A percentile compares a stretch with the other conserved stretches of the same genome.
Conservation (phyloP, 176 grass and related monocot genomes). For the Eremochloa ophiuroides region DNA sequence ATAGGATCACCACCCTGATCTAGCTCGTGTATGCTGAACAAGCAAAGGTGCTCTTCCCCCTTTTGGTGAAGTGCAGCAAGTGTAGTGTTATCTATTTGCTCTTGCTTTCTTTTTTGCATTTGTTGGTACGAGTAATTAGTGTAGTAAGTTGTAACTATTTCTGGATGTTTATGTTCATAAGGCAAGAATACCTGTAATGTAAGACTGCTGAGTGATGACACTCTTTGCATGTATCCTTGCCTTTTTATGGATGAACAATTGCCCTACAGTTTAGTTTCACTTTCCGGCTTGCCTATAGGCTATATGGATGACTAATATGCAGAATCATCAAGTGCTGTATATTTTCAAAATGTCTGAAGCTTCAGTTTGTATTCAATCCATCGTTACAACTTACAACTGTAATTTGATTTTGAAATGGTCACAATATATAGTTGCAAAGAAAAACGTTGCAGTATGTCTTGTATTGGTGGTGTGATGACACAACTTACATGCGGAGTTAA, state of each 20-base stretch:
- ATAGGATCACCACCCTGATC: conserved; percentile 29
- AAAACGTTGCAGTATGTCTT: not conserved
- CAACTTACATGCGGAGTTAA: too few species aligned
- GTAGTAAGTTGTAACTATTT: conserved; percentile 50
- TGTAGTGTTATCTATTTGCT: not conserved
- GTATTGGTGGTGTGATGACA: too few species aligned
- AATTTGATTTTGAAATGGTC: too few species aligned
- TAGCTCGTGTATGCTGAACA: conserved; percentile 12
- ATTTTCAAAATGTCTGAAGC: not conserved
- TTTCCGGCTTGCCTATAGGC: not conserved
- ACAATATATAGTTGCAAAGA: not conserved
- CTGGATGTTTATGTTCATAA: conserved; percentile 20
- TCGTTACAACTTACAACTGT: not conserved
- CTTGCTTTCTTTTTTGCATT: not conserved
- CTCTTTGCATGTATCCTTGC: conserved; percentile 36
- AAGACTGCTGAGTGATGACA: conserved; percentile 12
- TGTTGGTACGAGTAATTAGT: conserved; percentile 20
- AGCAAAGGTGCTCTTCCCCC: conserved; percentile 8
- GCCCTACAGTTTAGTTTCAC: not conserved
- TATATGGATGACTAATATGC: not conserved
- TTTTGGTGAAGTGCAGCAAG: conserved; percentile 22
- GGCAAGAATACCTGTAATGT: conserved; percentile 44
- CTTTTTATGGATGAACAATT: conserved; percentile 21
- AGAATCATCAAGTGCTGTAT: not conserved
- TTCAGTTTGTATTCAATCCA: not conserved